A percentile compares a stretch with the other conserved stretches of the same genome.
phyloP scores from a whole-genome alignment of 2,329 filamentous ascomycete genomes.

The Hypomyces rosellus region DNA sequence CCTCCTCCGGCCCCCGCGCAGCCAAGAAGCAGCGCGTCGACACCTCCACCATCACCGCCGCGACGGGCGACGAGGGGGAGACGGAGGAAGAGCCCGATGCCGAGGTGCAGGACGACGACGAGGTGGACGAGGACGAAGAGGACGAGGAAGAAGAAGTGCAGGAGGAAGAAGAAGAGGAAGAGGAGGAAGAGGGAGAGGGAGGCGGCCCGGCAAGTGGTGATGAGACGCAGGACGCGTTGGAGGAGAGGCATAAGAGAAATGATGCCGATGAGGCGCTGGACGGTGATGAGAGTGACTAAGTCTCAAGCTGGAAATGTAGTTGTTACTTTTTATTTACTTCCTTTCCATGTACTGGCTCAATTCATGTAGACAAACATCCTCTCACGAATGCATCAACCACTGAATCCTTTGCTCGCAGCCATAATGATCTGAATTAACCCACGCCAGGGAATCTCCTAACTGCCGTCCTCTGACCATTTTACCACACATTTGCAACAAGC shows the following conservation, averaged over 20 bases:
- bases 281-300: conserved; percentile 52
- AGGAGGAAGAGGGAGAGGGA: conserved; percentile 37
- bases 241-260: conserved; percentile 42
- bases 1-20: conserved; percentile 16
- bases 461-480: too few relatives aligned
- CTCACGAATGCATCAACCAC: too few relatives aligned
- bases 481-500: too few relatives aligned
- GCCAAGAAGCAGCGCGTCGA: conserved; percentile 44
- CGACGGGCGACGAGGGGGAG: conserved; percentile 24
- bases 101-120: conserved; percentile 24
- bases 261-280: conserved; percentile 57
- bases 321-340: neutral
- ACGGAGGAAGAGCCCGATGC: conserved; percentile 26
- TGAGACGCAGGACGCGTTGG: conserved; percentile 47
- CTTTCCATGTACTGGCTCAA: neutral
- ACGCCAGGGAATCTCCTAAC: too few relatives aligned
- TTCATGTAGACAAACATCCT: neutral
- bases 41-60: conserved; percentile 27
- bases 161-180: conserved; percentile 38
- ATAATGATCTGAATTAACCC: too few relatives aligned
- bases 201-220: conserved; percentile 46
- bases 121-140: conserved; percentile 29
- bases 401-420: too few relatives aligned
- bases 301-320: too few relatives aligned
- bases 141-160: conserved; percentile 40